phyloP scores from a whole-genome alignment of 352 stramenopile species.

The Globisporangium megalacanthum region DNA sequence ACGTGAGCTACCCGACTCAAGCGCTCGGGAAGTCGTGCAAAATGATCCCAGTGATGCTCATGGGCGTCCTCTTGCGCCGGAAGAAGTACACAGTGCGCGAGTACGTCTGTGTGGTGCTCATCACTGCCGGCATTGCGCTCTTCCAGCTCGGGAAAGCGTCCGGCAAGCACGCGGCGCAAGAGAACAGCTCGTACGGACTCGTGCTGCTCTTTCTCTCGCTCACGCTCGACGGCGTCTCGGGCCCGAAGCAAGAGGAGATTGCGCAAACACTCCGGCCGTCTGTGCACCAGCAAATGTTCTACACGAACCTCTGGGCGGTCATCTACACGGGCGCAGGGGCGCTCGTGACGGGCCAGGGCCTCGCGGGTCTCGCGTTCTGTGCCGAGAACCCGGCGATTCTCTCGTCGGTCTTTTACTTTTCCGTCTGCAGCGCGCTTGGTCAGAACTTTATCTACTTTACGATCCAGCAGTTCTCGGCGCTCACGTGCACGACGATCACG shows the following conservation, averaged over 20 bases:
- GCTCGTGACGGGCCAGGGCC: conserved; percentile 67
- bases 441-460: conserved; percentile 99
- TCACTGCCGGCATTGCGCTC: conserved; percentile 86
- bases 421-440: conserved; percentile 93
- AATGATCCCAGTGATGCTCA: conserved; percentile 98
- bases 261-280: conserved; percentile 63
- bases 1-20: conserved; percentile 96
- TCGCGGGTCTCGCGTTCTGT: conserved; percentile 72
- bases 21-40: conserved; percentile 99
- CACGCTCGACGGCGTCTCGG: conserved; percentile 93
- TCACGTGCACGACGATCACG: conserved; percentile 99
- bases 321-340: conserved; percentile 77
- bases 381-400: conserved; percentile 80
- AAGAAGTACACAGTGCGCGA: conserved; percentile 88
- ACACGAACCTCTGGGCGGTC: conserved; percentile 87
- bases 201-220: conserved; percentile 90
- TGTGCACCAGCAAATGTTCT: conserved; percentile 89
- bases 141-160: conserved; percentile 87
- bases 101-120: conserved; percentile 89
- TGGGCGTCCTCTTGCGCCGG: conserved; percentile 89
- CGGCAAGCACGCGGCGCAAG: conserved; percentile 62
- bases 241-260: conserved; percentile 94
- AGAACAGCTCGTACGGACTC: conserved; percentile 89
- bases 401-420: conserved; percentile 91
- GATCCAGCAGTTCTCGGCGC: conserved; percentile 96